Evolutionary conservation across 2,329 filamentous ascomycete genomes (phyloP).

Genomic region (Colletotrichum sp.): DNA sequence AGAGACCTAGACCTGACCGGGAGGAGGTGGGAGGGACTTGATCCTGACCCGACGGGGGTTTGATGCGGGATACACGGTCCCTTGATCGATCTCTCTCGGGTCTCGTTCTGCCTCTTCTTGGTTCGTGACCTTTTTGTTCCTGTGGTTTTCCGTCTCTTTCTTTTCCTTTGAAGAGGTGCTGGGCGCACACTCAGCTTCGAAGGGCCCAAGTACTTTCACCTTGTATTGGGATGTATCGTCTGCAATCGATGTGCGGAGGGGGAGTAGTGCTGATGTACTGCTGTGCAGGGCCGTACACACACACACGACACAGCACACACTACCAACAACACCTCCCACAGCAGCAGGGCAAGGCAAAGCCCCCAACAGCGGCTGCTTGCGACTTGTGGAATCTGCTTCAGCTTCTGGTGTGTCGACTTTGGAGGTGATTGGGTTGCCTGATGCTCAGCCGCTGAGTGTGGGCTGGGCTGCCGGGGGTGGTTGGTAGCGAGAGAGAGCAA

Average conservation of each 20-base stretch:
- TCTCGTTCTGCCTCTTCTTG: neutral
- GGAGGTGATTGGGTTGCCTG: slow-evolving; percentile 13
- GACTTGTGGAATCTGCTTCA: slow-evolving; percentile 3
- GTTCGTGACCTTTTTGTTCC: neutral
- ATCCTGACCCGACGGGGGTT: neutral
- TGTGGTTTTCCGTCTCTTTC: neutral
- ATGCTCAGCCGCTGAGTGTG: slow-evolving; percentile 12
- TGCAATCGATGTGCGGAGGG: neutral
- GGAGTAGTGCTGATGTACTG: neutral
- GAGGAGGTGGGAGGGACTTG: neutral
- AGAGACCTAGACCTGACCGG: neutral
- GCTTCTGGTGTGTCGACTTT: neutral
- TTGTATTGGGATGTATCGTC: neutral
- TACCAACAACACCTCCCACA: neutral
- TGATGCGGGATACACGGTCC: neutral
- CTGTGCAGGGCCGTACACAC: neutral
- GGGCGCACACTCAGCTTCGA: slow-evolving; percentile 6
- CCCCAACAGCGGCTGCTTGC: neutral
- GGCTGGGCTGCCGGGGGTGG: neutral
- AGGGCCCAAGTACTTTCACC: neutral
- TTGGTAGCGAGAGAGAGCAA: neutral
- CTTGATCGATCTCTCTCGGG: neutral
- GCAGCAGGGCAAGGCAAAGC: neutral
- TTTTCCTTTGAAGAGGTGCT: neutral
- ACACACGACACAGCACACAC: neutral